These are phyloP conservation scores for Stramenopiles sp. DNA, from an alignment of 352 stramenopile genomes.

Conservation along the genomic window DNA sequence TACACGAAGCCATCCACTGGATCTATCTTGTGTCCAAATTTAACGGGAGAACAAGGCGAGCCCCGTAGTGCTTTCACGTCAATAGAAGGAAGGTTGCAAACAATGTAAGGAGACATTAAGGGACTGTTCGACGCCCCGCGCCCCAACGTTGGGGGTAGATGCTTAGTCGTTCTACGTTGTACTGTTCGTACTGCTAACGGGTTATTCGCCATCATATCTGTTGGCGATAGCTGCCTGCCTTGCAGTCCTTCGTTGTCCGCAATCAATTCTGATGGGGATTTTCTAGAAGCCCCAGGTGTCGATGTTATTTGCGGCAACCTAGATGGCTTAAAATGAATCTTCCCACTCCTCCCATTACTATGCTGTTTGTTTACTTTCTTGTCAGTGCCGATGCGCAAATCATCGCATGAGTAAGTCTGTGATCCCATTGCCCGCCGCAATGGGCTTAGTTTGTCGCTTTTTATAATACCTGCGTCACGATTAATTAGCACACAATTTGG, in stretches of 20 bases:
- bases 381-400: not conserved
- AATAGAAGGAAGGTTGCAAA: not conserved
- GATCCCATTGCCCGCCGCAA: not conserved
- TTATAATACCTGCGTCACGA: not conserved
- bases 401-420: not conserved
- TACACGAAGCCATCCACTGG: not conserved
- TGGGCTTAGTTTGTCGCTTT: not conserved
- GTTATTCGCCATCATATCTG: too few relatives aligned
- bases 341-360: too few relatives aligned
- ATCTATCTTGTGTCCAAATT: not conserved
- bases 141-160: not conserved
- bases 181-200: too few relatives aligned
- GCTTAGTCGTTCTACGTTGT: not conserved
- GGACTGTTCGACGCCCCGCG: not conserved
- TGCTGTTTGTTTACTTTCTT: not conserved
- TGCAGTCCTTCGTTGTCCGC: not conserved
- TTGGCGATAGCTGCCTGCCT: not conserved
- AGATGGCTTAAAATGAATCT: too few relatives aligned
- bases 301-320: not conserved
- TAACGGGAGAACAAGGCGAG: not conserved
- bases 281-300: not conserved
- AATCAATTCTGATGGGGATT: not conserved
- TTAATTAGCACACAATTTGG: not conserved
- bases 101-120: not conserved
- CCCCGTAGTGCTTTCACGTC: not conserved